Evolutionary conservation across 2,329 filamentous ascomycete genomes (phyloP), one percentile per base, ranked within the genome.

Genomic region (Ophiostoma ulmi): DNA sequence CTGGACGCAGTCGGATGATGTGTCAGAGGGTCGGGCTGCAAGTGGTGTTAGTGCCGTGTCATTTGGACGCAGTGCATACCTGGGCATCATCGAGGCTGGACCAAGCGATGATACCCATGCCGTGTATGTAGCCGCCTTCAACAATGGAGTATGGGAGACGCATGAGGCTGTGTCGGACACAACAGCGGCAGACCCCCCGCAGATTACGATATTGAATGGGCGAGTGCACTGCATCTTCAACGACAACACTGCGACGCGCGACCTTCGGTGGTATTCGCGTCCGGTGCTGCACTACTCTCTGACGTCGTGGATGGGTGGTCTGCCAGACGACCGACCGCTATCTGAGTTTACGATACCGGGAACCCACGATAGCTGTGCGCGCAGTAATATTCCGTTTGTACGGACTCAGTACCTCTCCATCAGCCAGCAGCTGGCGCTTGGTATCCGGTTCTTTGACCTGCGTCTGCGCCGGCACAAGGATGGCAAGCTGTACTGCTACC

Each of bases 361-460:
- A 70, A 92, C 90, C 0, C 90, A 92, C 80, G 92, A 92, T 78
- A 90, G 88, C 26, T 85, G 83, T 74, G 77, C 77, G 55, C 72
- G 77, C 66, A 76, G 75, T 71, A 75, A 74, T 65, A 75, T 78
- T 11, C 90, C 90, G 0, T 91, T 88, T 10, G 90, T 92, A n/a
- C 85, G 90, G 58, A 92, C 90, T 74, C 90, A 92, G 79, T 85
- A 87, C 52, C 86, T 90, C 22, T 83, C 84, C 39, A 83, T 89
- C 0, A 78, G 80, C 64, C 85, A 87, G 72, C 90, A 92, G 77
- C 83, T 92, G n/a, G 81, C 85, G 26, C 88, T 91, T 73, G 90
- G 90, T 2, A 85, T 92, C 63, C 88, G 90, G 48, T 92, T 92
- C 81, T 86, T 92, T 73, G 90, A 92, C 76, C 81, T 86, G 75